Conservation (phyloP, 805 yeast genomes). For the Candida fluviatilis region DNA sequence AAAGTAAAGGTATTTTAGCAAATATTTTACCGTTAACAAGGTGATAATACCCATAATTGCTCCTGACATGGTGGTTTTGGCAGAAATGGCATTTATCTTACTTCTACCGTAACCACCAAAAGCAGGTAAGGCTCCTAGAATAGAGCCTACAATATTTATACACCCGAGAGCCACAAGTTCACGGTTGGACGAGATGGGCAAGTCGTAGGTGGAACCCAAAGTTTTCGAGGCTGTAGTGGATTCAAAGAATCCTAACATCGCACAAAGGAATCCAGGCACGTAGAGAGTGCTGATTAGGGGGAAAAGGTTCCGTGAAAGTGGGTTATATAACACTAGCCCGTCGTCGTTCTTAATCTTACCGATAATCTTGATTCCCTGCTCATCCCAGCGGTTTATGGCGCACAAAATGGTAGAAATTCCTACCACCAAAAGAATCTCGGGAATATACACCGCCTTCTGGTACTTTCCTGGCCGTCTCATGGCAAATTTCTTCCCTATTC, state of each 20-base stretch:
- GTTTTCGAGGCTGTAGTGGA: constrained; percentile 91
- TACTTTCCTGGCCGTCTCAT: constrained; percentile 12
- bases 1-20: constrained; percentile 61
- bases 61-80: constrained; percentile 80
- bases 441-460: constrained; percentile 57
- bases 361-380: constrained; percentile 57
- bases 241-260: constrained; percentile 87
- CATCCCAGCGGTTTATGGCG: constrained; percentile 42
- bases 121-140: constrained; percentile 75
- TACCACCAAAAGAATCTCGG: constrained; percentile 83
- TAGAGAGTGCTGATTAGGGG: constrained; percentile 54
- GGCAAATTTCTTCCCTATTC: constrained; percentile 36
- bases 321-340: constrained; percentile 48
- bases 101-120: constrained; percentile 97
- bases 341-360: constrained; percentile 59
- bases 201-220: constrained; percentile 66
- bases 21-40: constrained; percentile 54
- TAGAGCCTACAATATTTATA: constrained; percentile 60
- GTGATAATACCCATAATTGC: constrained; percentile 77
- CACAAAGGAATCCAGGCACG: constrained; percentile 69
- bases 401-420: constrained; percentile 54
- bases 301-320: constrained; percentile 48
- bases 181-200: constrained; percentile 78
- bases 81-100: constrained; percentile 80
- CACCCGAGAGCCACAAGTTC: constrained; percentile 88